Conservation (phyloP, 352 stramenopile species). For the Globisporangium okanoganense region DNA sequence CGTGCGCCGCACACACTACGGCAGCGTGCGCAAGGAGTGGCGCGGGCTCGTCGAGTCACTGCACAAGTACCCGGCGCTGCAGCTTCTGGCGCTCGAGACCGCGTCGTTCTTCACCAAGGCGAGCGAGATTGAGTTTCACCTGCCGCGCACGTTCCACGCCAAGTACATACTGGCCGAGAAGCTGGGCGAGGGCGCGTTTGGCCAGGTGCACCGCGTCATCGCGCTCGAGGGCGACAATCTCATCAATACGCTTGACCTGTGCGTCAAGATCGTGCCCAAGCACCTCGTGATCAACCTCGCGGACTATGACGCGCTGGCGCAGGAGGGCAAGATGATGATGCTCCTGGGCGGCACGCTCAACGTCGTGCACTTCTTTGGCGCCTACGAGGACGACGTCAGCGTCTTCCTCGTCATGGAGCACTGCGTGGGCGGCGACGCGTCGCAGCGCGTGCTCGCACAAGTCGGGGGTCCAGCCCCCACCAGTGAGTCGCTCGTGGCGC, state of each 20-base stretch:
- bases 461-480: background rate
- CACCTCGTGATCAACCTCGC: slow-evolving; percentile 46
- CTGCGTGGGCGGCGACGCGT: slow-evolving; percentile 65
- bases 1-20: slow-evolving; percentile 12
- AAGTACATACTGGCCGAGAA: slow-evolving; percentile 53
- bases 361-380: slow-evolving; percentile 80
- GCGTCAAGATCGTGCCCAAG: slow-evolving; percentile 79
- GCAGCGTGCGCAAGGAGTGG: slow-evolving; percentile 62
- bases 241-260: slow-evolving; percentile 41
- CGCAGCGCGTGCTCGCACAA: slow-evolving; percentile 26
- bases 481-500: slow-evolving; percentile 38
- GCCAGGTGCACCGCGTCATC: slow-evolving; percentile 54
- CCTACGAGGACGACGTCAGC: slow-evolving; percentile 66
- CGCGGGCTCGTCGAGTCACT: slow-evolving; percentile 42
- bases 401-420: slow-evolving; percentile 83
- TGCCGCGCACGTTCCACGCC: slow-evolving; percentile 47
- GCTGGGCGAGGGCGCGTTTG: slow-evolving; percentile 70
- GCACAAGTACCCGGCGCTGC: slow-evolving; percentile 33
- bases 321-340: slow-evolving; percentile 75
- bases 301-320: slow-evolving; percentile 63
- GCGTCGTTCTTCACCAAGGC: slow-evolving; percentile 62
- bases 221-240: slow-evolving; percentile 17
- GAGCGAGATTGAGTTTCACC: slow-evolving; percentile 58
- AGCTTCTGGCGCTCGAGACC: slow-evolving; percentile 45
- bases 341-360: slow-evolving; percentile 74